These are phyloP conservation scores for Angomonas deanei DNA, from an alignment of 208 protist species.

Conservation along the genomic window DNA sequence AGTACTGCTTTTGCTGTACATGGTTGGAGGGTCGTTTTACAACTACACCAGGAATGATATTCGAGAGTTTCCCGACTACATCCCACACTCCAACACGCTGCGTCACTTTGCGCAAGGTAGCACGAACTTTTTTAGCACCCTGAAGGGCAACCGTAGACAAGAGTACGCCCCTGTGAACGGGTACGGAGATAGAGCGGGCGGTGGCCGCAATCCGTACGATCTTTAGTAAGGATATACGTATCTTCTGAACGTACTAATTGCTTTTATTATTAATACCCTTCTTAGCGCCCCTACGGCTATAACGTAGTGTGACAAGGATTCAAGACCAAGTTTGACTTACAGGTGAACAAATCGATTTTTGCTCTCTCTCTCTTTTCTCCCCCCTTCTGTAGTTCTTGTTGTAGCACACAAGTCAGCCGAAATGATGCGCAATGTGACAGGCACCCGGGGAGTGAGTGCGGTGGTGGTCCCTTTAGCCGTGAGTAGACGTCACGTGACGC, in stretches of 20 bases:
- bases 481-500: conserved; percentile 54
- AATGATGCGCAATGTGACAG: too few relatives aligned
- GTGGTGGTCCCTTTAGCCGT: conserved; percentile 18
- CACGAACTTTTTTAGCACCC: conserved; percentile 1
- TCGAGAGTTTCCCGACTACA: conserved; percentile 61
- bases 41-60: conserved; percentile 55
- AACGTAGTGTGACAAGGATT: too few relatives aligned
- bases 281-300: too few relatives aligned
- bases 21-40: conserved; percentile 37
- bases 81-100: conserved; percentile 52
- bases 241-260: not conserved
- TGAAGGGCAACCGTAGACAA: not conserved
- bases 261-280: too few relatives aligned
- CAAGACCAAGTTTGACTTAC: too few relatives aligned
- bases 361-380: not conserved
- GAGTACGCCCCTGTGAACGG: conserved; percentile 12
- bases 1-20: conserved; percentile 35
- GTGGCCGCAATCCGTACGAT: not conserved
- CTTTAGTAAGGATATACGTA: not conserved
- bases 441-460: too few relatives aligned
- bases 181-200: too few relatives aligned
- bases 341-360: not conserved
- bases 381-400: too few relatives aligned
- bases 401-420: too few relatives aligned
- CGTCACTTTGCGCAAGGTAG: conserved; percentile 14